Evolutionary conservation across 2,329 filamentous ascomycete species (phyloP).

Genomic region (Calonectria honghensis): DNA sequence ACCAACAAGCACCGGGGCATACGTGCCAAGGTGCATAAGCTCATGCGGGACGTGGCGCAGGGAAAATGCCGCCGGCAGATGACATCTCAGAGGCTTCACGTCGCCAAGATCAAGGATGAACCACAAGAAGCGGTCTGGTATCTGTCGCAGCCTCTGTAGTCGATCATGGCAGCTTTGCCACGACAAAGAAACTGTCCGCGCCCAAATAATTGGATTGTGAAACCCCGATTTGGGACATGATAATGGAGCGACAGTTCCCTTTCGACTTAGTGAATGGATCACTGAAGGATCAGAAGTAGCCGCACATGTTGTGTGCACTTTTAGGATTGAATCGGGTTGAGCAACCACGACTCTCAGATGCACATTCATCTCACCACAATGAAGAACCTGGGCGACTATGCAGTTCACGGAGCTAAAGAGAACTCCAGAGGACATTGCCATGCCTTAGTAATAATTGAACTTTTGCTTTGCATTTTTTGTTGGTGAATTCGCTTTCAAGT

Average conservation of each 20-base stretch:
- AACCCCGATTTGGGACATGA: neutral
- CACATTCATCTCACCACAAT: neutral
- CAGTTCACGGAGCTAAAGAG: neutral
- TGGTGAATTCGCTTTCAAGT: neutral
- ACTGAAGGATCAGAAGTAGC: neutral
- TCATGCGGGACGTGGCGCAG: slow-evolving; percentile 19
- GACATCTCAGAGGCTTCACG: slow-evolving; percentile 6
- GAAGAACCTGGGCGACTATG: neutral
- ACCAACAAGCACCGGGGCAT: slow-evolving; percentile 22
- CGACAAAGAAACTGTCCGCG: too few species aligned
- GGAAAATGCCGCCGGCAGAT: neutral
- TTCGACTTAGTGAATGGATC: neutral
- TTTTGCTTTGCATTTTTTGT: neutral
- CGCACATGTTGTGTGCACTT: too few species aligned
- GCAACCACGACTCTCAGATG: neutral
- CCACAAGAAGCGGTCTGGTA: slow-evolving; percentile 31
- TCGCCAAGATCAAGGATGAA: slow-evolving; percentile 35
- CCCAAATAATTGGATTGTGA: neutral
- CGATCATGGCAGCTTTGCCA: neutral
- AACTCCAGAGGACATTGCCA: neutral
- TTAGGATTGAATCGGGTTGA: too few species aligned
- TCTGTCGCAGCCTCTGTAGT: neutral
- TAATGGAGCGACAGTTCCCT: neutral
- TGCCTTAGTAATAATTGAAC: neutral
- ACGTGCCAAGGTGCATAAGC: slow-evolving; percentile 25